These are phyloP conservation scores for Gonium pectorale DNA, from an alignment of 139 green algal genomes.

Conservation along the genomic window DNA sequence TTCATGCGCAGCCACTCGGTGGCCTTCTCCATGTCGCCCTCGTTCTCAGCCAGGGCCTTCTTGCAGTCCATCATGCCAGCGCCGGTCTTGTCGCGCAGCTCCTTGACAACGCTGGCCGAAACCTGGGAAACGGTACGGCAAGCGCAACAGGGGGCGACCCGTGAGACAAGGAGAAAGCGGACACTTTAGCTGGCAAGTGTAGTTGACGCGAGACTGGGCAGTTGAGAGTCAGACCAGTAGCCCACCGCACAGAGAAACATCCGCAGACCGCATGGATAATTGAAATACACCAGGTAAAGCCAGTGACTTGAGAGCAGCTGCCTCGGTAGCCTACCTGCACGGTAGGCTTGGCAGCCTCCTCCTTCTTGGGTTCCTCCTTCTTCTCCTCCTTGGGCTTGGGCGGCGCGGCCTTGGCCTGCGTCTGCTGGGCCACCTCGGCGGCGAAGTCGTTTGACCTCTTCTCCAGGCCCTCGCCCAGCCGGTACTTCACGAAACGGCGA, in stretches of 20 bases:
- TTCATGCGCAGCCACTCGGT: conserved; percentile 95
- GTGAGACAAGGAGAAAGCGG: too few relatives aligned
- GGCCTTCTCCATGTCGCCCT: conserved; percentile 87
- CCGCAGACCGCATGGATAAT: too few relatives aligned
- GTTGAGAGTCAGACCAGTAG: too few relatives aligned
- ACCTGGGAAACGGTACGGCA: too few relatives aligned
- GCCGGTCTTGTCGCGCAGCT: conserved; percentile 88
- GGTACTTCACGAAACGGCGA: conserved; percentile 87
- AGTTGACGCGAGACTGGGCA: too few relatives aligned
- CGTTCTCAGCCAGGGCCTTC: conserved; percentile 87
- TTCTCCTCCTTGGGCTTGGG: conserved; percentile 61
- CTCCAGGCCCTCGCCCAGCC: conserved; percentile 91
- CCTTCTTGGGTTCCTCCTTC: conserved; percentile 64
- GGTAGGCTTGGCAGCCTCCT: conserved; percentile 54
- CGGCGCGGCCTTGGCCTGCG: conserved; percentile 71
- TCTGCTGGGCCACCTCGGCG: conserved; percentile 91
- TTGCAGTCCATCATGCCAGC: conserved; percentile 99
- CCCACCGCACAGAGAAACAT: too few relatives aligned
- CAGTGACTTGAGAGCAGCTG: neutral
- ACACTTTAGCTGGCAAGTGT: too few relatives aligned
- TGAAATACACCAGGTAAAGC: too few relatives aligned
- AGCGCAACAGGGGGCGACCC: neutral
- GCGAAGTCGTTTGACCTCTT: conserved; percentile 90
- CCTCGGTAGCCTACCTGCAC: conserved; percentile 59
- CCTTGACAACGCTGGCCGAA: conserved; percentile 86